Percentiles rank a stretch among this genome's conserved stretches.
phyloP scores from a whole-genome alignment of 2,329 filamentous ascomycete genomes.

The Pseudogymnoascus sp. region DNA sequence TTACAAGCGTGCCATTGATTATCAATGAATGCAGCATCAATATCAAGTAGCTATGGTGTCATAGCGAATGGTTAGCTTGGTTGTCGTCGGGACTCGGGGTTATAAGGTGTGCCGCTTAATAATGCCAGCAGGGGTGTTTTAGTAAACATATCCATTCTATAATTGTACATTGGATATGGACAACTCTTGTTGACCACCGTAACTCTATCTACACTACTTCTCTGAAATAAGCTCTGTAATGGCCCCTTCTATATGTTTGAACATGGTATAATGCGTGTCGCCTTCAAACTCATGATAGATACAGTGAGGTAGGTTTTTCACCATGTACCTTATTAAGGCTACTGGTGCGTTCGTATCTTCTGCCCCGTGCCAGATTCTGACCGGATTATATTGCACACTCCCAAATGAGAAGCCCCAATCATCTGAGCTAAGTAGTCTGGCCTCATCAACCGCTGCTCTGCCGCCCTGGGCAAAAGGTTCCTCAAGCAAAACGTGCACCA shows the following conservation, averaged over 20 bases:
- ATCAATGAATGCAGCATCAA: conserved; percentile 2
- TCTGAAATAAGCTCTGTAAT: not conserved
- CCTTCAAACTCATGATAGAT: not conserved
- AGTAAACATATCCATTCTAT: not conserved
- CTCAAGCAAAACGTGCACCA: not conserved
- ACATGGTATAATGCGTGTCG: not conserved
- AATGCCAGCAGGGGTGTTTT: not conserved
- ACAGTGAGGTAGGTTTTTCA: not conserved
- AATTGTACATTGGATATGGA: not conserved
- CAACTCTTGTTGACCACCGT: not conserved
- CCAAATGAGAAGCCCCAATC: conserved; percentile 18
- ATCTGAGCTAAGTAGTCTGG: not conserved
- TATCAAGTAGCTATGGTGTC: conserved; percentile 8
- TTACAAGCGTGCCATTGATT: not conserved
- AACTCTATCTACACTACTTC: not conserved
- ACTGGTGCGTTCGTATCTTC: conserved; percentile 17
- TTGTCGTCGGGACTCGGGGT: not conserved
- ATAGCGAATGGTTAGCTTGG: not conserved
- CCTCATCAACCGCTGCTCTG: not conserved
- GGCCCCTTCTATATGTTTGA: not conserved
- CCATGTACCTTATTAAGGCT: not conserved
- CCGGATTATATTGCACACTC: conserved; percentile 13
- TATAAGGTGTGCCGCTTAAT: not conserved
- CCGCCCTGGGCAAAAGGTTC: not conserved
- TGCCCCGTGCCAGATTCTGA: conserved; percentile 18